phyloP scores from a whole-genome alignment of 2,329 filamentous ascomycete species.

The Scleromitrula shiraiana region DNA sequence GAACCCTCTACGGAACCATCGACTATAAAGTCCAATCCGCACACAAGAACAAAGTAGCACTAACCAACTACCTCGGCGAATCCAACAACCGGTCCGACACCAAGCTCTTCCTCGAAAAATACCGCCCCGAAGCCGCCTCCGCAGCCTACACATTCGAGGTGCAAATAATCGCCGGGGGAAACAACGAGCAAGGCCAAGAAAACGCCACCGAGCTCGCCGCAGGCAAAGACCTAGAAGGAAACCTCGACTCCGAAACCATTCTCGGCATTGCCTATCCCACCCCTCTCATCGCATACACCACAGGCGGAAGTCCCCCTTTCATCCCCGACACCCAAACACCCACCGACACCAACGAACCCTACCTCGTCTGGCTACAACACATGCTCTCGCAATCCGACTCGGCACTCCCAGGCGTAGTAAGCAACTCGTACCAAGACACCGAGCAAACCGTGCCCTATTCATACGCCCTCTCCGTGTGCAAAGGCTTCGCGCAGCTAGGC shows the following conservation, averaged over 20 bases:
- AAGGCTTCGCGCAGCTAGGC: constrained; percentile 43
- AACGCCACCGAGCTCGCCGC: constrained; percentile 11
- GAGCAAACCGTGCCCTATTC: constrained; percentile 44
- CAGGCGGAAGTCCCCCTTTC: constrained; percentile 47
- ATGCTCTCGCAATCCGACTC: constrained; percentile 37
- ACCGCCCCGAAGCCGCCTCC: constrained; percentile 15
- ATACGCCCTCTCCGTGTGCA: constrained; percentile 46
- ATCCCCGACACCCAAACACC: constrained; percentile 33
- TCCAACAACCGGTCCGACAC: constrained; percentile 21
- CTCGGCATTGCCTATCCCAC: constrained; percentile 45
- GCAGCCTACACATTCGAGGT: constrained; percentile 10
- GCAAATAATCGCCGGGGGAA: constrained; percentile 9
- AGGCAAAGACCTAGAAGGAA: constrained; percentile 37
- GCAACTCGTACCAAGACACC: constrained; percentile 50
- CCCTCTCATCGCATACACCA: constrained; percentile 45
- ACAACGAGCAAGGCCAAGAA: constrained; percentile 11
- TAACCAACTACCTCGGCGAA: constrained; percentile 22
- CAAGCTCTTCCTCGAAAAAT: constrained; percentile 18
- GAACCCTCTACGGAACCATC: constrained; percentile 20
- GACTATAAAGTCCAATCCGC: constrained; percentile 16
- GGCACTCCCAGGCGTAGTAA: constrained; percentile 45
- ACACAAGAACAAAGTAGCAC: constrained; percentile 17
- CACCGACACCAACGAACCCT: constrained; percentile 42
- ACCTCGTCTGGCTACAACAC: constrained; percentile 45
- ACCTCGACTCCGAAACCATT: constrained; percentile 49